These are phyloP conservation scores for Rhizophora mangle DNA, from an alignment of 345 rosid genomes.

Conservation along the genomic window DNA sequence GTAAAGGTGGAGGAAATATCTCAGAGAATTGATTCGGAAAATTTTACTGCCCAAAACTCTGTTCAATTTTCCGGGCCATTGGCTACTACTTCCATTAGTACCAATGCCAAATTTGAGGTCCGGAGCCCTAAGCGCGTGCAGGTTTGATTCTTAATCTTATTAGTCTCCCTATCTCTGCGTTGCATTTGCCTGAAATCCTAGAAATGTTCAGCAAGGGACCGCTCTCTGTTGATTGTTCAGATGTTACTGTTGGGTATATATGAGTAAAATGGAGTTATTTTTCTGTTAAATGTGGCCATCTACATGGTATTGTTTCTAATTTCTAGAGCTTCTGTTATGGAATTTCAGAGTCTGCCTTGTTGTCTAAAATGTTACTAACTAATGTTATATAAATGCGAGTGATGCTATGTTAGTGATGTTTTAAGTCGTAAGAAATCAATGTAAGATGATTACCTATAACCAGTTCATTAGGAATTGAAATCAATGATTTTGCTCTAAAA, in stretches of 20 bases:
- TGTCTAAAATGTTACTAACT: not conserved
- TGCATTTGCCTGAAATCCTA: not conserved
- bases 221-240: not conserved
- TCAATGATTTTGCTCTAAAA: too few species aligned
- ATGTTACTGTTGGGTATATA: not conserved
- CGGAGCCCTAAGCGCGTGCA: slow-evolving; percentile 89
- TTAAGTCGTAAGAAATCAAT: too few species aligned
- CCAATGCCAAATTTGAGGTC: slow-evolving; percentile 87
- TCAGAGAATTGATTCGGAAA: slow-evolving; percentile 81
- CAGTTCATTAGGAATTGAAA: too few species aligned
- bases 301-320: not conserved
- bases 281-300: not conserved
- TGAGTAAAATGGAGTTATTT: not conserved
- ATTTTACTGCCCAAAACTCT: slow-evolving; percentile 70
- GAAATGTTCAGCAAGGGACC: not conserved
- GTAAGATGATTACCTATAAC: too few species aligned
- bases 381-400: not conserved
- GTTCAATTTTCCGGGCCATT: slow-evolving; percentile 74
- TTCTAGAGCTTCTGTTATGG: not conserved
- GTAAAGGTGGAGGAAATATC: slow-evolving; percentile 90
- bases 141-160: slow-evolving; percentile 30
- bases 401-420: not conserved
- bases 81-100: slow-evolving; percentile 71
- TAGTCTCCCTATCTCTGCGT: not conserved
- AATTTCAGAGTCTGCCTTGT: not conserved